Evolutionary conservation across 495 filamentous ascomycete species (phyloP).

Genomic region (Xylaria nigripes): DNA sequence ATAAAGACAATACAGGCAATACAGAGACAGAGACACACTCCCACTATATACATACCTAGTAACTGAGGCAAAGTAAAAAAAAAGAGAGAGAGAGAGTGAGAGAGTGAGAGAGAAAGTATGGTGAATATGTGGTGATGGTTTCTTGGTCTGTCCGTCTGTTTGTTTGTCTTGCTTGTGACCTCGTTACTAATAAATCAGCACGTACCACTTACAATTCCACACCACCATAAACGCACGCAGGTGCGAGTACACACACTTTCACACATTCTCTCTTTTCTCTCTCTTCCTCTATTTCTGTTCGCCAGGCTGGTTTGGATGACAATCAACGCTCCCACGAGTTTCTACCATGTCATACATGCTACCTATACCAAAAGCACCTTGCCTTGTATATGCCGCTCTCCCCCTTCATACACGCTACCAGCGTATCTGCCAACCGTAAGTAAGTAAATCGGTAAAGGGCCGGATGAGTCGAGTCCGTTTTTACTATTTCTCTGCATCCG

Average conservation of each 20-base stretch:
- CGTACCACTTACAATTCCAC: not conserved
- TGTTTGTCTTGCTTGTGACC: slow-evolving; percentile 8
- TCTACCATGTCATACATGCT: slow-evolving; percentile 5
- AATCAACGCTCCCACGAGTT: slow-evolving; percentile 5
- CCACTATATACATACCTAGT: not conserved
- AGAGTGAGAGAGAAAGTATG: not conserved
- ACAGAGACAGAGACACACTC: not conserved
- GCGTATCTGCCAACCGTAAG: slow-evolving; percentile 1
- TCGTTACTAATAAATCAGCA: slow-evolving; percentile 10
- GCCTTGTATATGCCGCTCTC: slow-evolving; percentile 1
- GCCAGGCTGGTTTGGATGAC: slow-evolving; percentile 4
- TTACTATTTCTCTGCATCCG: slow-evolving; percentile 9
- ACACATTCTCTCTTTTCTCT: not conserved
- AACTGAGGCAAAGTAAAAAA: not conserved
- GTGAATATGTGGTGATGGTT: not conserved
- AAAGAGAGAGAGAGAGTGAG: not conserved
- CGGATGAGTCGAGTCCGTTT: slow-evolving; percentile 7
- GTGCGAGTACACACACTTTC: not conserved
- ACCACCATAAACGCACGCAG: slow-evolving; percentile 1
- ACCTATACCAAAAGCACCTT: slow-evolving; percentile 1
- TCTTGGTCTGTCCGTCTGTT: not conserved
- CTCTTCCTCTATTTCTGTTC: not conserved
- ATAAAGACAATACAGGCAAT: too few relatives aligned
- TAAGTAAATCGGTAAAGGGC: not conserved
- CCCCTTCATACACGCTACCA: slow-evolving; percentile 1